Conservation (phyloP, 1,139 yeast genomes). For the Debaryomycetaceae sp. region DNA sequence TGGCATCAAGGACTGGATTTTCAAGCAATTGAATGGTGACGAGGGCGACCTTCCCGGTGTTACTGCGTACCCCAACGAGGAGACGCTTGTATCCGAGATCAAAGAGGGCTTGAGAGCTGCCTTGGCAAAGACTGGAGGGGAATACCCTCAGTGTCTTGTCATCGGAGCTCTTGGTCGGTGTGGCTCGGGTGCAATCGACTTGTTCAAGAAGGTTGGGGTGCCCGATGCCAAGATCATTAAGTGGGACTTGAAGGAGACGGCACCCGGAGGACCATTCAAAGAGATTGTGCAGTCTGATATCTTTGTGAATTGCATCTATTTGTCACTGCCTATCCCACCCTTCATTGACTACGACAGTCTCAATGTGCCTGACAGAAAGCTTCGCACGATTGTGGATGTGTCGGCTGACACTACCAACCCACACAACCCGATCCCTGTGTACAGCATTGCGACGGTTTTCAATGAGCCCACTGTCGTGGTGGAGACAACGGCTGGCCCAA, state of each 20-base stretch:
- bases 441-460: constrained; percentile 83
- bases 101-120: constrained; percentile 58
- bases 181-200: constrained; percentile 95
- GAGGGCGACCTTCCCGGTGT: constrained; percentile 68
- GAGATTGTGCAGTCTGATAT: constrained; percentile 87
- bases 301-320: constrained; percentile 91
- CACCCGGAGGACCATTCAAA: constrained; percentile 93
- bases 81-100: constrained; percentile 66
- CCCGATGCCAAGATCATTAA: constrained; percentile 79
- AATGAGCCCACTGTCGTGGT: constrained; percentile 86
- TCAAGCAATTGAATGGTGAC: constrained; percentile 71
- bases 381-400: constrained; percentile 92
- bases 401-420: constrained; percentile 99
- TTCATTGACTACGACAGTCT: constrained; percentile 70
- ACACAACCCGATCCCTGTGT: constrained; percentile 95
- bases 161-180: constrained; percentile 99
- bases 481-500: constrained; percentile 72
- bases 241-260: constrained; percentile 98
- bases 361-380: constrained; percentile 61
- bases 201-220: constrained; percentile 77
- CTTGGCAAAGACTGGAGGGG: constrained; percentile 54
- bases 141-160: constrained; percentile 73
- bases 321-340: constrained; percentile 91
- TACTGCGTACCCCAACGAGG: constrained; percentile 78
- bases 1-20: constrained; percentile 92